These are phyloP conservation scores for Paratrimastix pyriformis DNA, from an alignment of 78 protist species.

Conservation along the genomic window DNA sequence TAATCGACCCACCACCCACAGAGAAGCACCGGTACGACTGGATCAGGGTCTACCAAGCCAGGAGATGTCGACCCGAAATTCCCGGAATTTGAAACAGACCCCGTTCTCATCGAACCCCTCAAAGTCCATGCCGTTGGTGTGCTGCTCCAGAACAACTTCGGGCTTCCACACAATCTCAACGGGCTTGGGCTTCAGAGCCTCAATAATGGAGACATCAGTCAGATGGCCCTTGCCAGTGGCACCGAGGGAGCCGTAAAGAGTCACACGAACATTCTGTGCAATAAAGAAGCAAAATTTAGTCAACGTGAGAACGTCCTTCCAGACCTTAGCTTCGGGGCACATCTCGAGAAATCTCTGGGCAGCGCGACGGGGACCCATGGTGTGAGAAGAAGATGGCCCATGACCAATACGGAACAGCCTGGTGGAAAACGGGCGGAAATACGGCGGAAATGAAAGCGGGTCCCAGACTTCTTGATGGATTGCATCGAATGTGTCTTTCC, in stretches of 20 bases:
- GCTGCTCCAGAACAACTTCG: background rate
- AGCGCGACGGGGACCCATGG: conserved; percentile 37
- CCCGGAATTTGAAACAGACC: too few species aligned
- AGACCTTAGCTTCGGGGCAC: background rate
- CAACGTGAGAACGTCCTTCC: background rate
- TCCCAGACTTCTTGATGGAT: too few species aligned
- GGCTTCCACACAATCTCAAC: background rate
- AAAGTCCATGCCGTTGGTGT: conserved; percentile 12
- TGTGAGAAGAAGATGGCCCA: conserved; percentile 39
- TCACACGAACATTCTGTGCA: background rate
- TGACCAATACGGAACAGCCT: conserved; percentile 29
- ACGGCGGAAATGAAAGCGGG: too few species aligned
- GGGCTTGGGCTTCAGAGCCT: background rate
- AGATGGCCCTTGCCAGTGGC: conserved; percentile 37
- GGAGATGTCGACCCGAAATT: too few species aligned
- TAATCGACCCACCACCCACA: conserved; percentile 16
- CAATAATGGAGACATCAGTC: conserved; percentile 19
- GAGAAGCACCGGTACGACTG: background rate
- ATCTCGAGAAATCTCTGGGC: background rate
- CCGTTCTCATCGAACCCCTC: background rate
- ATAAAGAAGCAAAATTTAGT: too few species aligned
- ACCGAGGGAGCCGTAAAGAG: conserved; percentile 32
- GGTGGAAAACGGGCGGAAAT: too few species aligned
- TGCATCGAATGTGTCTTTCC: too few species aligned
- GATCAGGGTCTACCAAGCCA: too few species aligned